Conservation (phyloP, 176 grass and related monocot species). For the Metroxylon sagu region DNA sequence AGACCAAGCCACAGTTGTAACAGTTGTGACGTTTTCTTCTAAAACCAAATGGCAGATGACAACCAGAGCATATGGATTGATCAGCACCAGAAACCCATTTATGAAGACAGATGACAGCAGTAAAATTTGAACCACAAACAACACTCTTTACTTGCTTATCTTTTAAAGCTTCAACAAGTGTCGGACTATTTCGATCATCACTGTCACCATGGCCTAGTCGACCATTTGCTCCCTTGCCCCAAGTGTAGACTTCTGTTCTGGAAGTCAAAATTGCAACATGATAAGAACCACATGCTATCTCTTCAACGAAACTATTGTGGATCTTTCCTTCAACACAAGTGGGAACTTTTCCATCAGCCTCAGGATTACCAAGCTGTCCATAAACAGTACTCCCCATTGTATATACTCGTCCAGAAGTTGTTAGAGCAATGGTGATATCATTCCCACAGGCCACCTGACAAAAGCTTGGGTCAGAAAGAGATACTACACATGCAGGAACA, state of each 20-base stretch:
- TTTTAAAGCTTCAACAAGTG: slow-evolving; percentile 56
- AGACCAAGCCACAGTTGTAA: slow-evolving; percentile 70
- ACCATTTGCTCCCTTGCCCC: slow-evolving; percentile 66
- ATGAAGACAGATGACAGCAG: slow-evolving; percentile 48
- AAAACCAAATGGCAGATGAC: slow-evolving; percentile 54
- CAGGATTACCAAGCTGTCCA: slow-evolving; percentile 58
- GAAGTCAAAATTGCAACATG: slow-evolving; percentile 65
- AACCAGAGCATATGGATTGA: slow-evolving; percentile 54
- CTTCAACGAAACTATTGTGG: slow-evolving; percentile 41
- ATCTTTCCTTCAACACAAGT: slow-evolving; percentile 52
- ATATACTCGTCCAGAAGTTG: slow-evolving; percentile 47
- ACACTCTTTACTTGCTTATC: slow-evolving; percentile 75
- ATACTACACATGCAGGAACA: slow-evolving; percentile 39
- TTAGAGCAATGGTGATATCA: slow-evolving; percentile 46
- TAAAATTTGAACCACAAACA: slow-evolving; percentile 54
- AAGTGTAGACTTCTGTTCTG: slow-evolving; percentile 64
- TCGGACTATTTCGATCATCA: slow-evolving; percentile 40
- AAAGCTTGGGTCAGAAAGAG: slow-evolving; percentile 38
- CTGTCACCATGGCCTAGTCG: slow-evolving; percentile 52
- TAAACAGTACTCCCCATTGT: slow-evolving; percentile 56
- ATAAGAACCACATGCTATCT: slow-evolving; percentile 67
- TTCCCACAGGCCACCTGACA: slow-evolving; percentile 60
- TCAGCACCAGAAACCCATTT: slow-evolving; percentile 47
- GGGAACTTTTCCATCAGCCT: slow-evolving; percentile 38
- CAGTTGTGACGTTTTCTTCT: slow-evolving; percentile 74